phyloP scores from a whole-genome alignment of 768 basidiomycete genomes.

The Boletus rubroflammeus region DNA sequence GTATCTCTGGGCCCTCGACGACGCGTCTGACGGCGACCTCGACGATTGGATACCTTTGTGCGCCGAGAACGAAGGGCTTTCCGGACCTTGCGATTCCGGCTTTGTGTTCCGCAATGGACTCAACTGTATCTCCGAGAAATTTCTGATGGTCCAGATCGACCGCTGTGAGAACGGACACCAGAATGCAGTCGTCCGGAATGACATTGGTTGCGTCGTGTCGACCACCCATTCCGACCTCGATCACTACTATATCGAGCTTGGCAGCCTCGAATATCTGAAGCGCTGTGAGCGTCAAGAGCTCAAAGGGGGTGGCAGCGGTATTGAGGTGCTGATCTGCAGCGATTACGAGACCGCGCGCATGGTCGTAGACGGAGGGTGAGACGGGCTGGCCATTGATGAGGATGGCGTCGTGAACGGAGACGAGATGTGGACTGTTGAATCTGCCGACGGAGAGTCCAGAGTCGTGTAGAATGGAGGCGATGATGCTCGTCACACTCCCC shows the following conservation, averaged over 20 bases:
- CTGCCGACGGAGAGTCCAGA: conserved; percentile 64
- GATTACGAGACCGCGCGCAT: conserved; percentile 47
- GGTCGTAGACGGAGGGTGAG: conserved; percentile 42
- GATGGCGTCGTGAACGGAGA: conserved; percentile 75
- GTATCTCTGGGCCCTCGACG: conserved; percentile 35
- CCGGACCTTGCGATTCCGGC: conserved; percentile 69
- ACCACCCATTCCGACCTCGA: conserved; percentile 97
- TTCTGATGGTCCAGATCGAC: conserved; percentile 94
- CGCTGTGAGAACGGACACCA: conserved; percentile 78
- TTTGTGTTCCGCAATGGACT: conserved; percentile 78
- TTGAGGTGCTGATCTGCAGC: conserved; percentile 40
- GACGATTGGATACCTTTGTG: conserved; percentile 54
- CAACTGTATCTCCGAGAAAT: conserved; percentile 77
- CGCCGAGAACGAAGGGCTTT: conserved; percentile 62
- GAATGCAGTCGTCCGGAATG: conserved; percentile 62
- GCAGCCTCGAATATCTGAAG: conserved; percentile 68
- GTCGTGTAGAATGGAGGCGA: conserved; percentile 68
- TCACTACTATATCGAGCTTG: conserved; percentile 73
- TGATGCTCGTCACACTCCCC: conserved; percentile 82
- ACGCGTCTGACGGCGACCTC: conserved; percentile 40
- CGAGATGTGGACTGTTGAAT: conserved; percentile 92
- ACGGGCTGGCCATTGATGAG: conserved; percentile 59
- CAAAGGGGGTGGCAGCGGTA: conserved; percentile 68
- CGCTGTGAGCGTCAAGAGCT: conserved; percentile 80
- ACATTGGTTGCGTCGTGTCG: conserved; percentile 90